phyloP scores from a whole-genome alignment of 768 basidiomycete species.

The Lactarius akahatsu region DNA sequence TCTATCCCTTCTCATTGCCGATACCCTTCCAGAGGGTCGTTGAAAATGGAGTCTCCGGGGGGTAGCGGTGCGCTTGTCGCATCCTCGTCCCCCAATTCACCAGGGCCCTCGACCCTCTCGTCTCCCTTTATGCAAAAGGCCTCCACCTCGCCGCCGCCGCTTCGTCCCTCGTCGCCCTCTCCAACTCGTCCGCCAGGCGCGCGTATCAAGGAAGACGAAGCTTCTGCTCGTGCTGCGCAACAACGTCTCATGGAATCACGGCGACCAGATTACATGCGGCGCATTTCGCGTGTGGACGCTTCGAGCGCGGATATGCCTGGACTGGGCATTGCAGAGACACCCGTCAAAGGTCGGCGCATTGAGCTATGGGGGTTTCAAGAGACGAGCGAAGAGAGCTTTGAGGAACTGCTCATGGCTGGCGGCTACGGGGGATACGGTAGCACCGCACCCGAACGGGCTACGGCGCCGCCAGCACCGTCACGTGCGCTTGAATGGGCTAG shows the following conservation, averaged over 20 bases:
- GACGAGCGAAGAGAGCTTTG: constrained; percentile 68
- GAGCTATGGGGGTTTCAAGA: constrained; percentile 51
- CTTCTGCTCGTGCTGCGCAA: constrained; percentile 50
- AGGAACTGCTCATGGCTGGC: constrained; percentile 80
- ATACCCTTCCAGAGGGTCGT: neutral
- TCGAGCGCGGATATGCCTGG: constrained; percentile 37
- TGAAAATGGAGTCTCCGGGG: constrained; percentile 17
- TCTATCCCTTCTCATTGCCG: neutral
- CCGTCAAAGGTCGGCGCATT: constrained; percentile 67
- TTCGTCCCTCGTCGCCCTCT: constrained; percentile 32
- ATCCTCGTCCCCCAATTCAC: constrained; percentile 29
- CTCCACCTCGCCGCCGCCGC: constrained; percentile 18
- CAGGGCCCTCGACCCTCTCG: constrained; percentile 33
- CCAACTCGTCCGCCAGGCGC: constrained; percentile 41
- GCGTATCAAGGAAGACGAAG: constrained; percentile 54
- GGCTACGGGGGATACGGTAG: constrained; percentile 70
- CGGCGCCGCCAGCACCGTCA: constrained; percentile 36
- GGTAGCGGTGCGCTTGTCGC: constrained; percentile 18
- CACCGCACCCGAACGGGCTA: constrained; percentile 32
- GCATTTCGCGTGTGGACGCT: constrained; percentile 37
- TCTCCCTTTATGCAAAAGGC: constrained; percentile 37
- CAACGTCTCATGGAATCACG: constrained; percentile 57
- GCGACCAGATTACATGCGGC: constrained; percentile 71
- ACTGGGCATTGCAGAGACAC: constrained; percentile 68
- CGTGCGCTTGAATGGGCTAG: constrained; percentile 56